These are phyloP conservation scores for Isabelozyma pseudorhagii DNA, from an alignment of 805 yeast genomes.

Conservation along the genomic window DNA sequence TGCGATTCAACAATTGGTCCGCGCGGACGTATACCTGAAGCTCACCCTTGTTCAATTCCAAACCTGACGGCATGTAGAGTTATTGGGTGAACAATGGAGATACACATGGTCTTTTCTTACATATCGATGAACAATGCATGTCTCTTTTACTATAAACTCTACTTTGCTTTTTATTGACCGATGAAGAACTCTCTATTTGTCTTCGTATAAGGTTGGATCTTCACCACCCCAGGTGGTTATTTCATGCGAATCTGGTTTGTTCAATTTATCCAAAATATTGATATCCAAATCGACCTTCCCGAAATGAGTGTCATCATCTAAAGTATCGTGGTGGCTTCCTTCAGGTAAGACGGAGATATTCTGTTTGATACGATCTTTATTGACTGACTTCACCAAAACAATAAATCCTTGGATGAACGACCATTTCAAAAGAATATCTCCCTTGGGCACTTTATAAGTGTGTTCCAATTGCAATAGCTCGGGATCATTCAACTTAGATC, in stretches of 20 bases:
- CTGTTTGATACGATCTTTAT: constrained; percentile 45
- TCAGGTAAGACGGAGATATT: constrained; percentile 53
- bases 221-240: constrained; percentile 27
- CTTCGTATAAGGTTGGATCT: constrained; percentile 25
- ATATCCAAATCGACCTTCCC: constrained; percentile 40
- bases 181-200: not conserved
- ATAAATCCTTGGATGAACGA: constrained; percentile 67
- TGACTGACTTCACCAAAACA: constrained; percentile 66
- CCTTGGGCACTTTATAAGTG: constrained; percentile 47
- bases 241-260: constrained; percentile 34
- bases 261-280: constrained; percentile 32
- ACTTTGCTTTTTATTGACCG: not conserved
- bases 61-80: no score
- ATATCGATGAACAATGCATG: no score
- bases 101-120: no score
- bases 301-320: constrained; percentile 21
- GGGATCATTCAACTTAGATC: constrained; percentile 55
- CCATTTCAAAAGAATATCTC: constrained; percentile 73
- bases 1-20: no score
- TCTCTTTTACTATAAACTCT: not conserved
- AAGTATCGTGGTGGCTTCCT: constrained; percentile 17
- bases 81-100: no score
- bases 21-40: no score
- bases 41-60: no score
- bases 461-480: constrained; percentile 47